Base-by-base conservation (phyloP, 371 early-diverging fungal species). In the Mortierella sp. region DNA sequence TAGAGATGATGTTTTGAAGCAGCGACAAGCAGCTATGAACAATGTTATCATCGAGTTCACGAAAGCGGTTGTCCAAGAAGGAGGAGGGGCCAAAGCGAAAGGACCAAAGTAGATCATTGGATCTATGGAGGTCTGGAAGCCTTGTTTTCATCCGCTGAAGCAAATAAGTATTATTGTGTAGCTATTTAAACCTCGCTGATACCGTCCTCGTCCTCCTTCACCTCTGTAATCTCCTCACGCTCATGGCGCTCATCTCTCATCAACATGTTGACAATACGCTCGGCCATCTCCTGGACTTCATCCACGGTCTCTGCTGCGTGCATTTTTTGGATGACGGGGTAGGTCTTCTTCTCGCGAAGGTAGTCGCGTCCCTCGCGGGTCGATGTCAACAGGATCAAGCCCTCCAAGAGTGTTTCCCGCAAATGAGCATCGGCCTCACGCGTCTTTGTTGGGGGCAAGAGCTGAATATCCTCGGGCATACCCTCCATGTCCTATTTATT, bases 401-500 rank as follows among this genome's bases (percentile, higher is more conserved):
- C 90, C 88, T 99, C 98, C 16, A 96, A 84, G 7, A 99, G 90
- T 26, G 93, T 92, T 19, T 87, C 77, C 44, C 97, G 93, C 14
- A 99, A 89, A 31, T 92, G 88, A n/a, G 94, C 84, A 81, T 97
- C 97, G 0, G 90, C 71, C 84, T 99, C 99, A 60, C 98, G 95
- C 80, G 88, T 94, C 93, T 98, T 98, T 60, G 94, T 93, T 28
- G 94, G 92, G 60, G 93, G 96, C 72, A 98, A 87, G 24, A 98
- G 88, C 87, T 97, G 98, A 54, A 97, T 93, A 84, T 97, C 97
- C 73, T 97, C 97, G 0, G 98, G 98, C 92, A 98, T 96, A 52
- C 93, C 93, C 63, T 97, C 98, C 93, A 96, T 96, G 77, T 98
- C 98, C 90, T 96, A 83, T n/a, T 31, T 68, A 50, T n/a, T 31